A percentile compares a stretch with the other conserved stretches of the same genome.
phyloP scores from a whole-genome alignment of 2,329 filamentous ascomycete species.

The Exophiala calicioides region DNA sequence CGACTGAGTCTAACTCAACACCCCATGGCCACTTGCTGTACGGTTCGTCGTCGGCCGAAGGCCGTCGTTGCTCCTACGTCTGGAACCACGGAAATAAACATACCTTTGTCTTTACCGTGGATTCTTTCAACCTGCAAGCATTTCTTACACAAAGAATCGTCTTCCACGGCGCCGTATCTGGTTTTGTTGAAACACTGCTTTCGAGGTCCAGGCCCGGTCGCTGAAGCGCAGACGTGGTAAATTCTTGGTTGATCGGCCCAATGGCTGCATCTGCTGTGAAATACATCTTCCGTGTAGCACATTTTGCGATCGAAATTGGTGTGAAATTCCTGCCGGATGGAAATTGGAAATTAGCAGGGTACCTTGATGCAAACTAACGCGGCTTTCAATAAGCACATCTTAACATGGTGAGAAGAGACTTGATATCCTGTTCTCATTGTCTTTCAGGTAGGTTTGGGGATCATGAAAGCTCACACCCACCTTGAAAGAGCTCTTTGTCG shows the following conservation, averaged over 20 bases:
- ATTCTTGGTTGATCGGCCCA: constrained; percentile 20
- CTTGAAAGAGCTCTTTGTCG: constrained; percentile 11
- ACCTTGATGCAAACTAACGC: background rate
- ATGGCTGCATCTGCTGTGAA: constrained; percentile 21
- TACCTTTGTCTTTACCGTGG: constrained; percentile 9
- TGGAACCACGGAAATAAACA: background rate
- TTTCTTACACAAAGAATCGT: constrained; percentile 12
- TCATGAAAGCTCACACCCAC: constrained; percentile 6
- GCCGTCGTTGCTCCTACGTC: background rate
- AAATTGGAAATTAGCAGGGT: background rate
- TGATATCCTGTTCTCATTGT: too few relatives aligned
- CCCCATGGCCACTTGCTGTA: too few relatives aligned
- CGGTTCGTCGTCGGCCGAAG: too few relatives aligned
- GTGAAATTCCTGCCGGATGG: constrained; percentile 11
- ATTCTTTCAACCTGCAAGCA: constrained; percentile 2
- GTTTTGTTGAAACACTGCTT: constrained; percentile 13
- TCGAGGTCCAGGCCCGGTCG: constrained; percentile 1
- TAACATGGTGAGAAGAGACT: too few relatives aligned
- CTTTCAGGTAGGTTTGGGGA: background rate
- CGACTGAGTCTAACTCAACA: too few relatives aligned
- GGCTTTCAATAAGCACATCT: too few relatives aligned
- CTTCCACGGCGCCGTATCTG: constrained; percentile 13
- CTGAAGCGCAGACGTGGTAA: constrained; percentile 20
- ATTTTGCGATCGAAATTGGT: constrained; percentile 15
- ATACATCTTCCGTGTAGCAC: constrained; percentile 28